Evolutionary conservation across 2,329 filamentous ascomycete genomes (phyloP).

Genomic region (Mariannaea elegans): DNA sequence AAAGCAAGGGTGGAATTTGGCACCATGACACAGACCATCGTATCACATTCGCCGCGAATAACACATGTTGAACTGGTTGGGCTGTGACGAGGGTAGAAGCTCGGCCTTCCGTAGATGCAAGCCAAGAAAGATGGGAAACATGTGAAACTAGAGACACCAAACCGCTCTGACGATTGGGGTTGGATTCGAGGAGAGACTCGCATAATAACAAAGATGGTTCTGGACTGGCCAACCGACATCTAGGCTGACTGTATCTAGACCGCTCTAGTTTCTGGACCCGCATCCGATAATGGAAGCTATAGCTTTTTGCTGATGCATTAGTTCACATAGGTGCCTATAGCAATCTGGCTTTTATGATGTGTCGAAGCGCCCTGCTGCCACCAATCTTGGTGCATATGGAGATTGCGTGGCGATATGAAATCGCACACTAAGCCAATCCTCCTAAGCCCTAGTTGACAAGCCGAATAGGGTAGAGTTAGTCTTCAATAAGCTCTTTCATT

Average conservation of each 20-base stretch:
- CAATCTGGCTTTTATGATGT: background rate
- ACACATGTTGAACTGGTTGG: constrained; percentile 16
- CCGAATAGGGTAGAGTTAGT: no score
- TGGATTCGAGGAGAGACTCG: constrained; percentile 12
- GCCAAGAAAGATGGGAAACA: background rate
- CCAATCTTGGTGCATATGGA: constrained; percentile 1
- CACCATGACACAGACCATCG: constrained; percentile 1
- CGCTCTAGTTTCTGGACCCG: constrained; percentile 12
- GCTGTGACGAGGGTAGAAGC: constrained; percentile 1
- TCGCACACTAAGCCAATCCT: no score
- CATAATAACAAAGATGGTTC: background rate
- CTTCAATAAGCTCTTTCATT: background rate
- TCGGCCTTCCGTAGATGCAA: background rate
- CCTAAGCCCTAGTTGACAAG: no score
- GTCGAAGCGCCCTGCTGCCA: background rate
- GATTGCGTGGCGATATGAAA: background rate
- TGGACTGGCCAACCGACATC: background rate
- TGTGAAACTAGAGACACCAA: background rate
- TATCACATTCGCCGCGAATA: constrained; percentile 1
- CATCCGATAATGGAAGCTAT: constrained; percentile 8
- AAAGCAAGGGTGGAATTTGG: background rate
- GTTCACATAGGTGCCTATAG: no score
- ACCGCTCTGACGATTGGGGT: background rate
- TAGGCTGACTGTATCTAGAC: constrained; percentile 8
- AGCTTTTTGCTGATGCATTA: constrained; percentile 7